phyloP scores from a whole-genome alignment of 164 flowering plant species.

The Liriodendron chinense region DNA sequence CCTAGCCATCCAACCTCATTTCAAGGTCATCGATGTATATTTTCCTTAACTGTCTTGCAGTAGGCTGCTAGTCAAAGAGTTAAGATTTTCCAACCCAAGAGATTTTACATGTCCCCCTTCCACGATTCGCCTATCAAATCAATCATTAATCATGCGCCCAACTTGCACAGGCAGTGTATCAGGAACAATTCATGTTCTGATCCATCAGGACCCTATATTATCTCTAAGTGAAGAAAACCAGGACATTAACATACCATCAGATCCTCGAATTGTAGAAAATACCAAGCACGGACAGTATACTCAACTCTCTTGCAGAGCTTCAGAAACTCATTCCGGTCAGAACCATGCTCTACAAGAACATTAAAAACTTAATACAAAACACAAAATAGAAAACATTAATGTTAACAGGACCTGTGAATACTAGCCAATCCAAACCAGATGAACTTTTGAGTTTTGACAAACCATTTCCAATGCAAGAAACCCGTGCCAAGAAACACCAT shows the following conservation, averaged over 20 bases:
- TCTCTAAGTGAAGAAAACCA: not conserved
- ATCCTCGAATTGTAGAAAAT: constrained; percentile 92
- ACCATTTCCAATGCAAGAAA: not conserved
- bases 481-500: not conserved
- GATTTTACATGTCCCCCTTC: not conserved
- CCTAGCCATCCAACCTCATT: not conserved
- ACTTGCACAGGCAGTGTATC: not conserved
- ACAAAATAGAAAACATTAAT: not conserved
- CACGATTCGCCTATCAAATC: not conserved
- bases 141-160: not conserved
- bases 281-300: constrained; percentile 93
- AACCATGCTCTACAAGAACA: constrained; percentile 47
- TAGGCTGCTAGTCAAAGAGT: not conserved
- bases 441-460: not conserved
- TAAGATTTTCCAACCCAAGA: not conserved
- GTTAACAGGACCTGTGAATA: not conserved
- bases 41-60: not conserved
- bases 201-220: not conserved
- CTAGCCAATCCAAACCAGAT: not conserved
- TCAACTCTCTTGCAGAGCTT: constrained; percentile 91
- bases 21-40: not conserved
- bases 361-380: not conserved
- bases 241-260: constrained; percentile 57
- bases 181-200: not conserved
- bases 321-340: constrained; percentile 75